Percentiles rank a stretch among this genome's conserved stretches.
phyloP scores from a whole-genome alignment of 2,329 filamentous ascomycete genomes.

The Botrytis porri region DNA sequence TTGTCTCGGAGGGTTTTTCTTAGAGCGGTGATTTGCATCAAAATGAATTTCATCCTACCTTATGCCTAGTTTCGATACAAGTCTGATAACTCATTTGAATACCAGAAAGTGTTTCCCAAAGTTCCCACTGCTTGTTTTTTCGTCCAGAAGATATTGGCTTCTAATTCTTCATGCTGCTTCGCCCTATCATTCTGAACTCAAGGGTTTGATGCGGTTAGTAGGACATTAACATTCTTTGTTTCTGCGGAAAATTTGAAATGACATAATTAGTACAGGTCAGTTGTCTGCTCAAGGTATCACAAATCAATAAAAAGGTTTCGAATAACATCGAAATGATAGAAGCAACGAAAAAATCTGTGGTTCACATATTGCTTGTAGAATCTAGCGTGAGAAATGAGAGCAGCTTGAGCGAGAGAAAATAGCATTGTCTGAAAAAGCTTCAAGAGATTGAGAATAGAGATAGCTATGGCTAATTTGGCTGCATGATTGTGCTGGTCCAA shows the following conservation, averaged over 20 bases:
- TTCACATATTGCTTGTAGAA: background rate
- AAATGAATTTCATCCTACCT: background rate
- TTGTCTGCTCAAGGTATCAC: background rate
- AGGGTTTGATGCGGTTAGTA: background rate
- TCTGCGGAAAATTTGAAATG: background rate
- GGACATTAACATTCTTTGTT: fast-evolving
- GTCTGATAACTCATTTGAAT: background rate
- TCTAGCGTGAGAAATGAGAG: fast-evolving
- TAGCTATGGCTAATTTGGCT: fast-evolving
- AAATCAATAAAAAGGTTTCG: fast-evolving
- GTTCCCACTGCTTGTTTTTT: background rate
- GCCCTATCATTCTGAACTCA: background rate
- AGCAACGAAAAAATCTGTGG: background rate
- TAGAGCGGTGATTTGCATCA: background rate
- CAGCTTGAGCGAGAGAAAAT: background rate
- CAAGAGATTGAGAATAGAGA: too few species aligned
- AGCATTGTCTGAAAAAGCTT: too few species aligned
- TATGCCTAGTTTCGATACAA: fast-evolving
- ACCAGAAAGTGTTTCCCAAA: background rate
- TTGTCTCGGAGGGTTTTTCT: too few species aligned
- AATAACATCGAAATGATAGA: background rate
- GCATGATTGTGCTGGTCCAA: too few species aligned
- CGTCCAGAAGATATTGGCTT: too few species aligned
- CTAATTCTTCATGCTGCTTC: background rate
- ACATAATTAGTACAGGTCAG: background rate